Evolutionary conservation across 129 eudicot species (phyloP).

Genomic region (Lactuca saligna): DNA sequence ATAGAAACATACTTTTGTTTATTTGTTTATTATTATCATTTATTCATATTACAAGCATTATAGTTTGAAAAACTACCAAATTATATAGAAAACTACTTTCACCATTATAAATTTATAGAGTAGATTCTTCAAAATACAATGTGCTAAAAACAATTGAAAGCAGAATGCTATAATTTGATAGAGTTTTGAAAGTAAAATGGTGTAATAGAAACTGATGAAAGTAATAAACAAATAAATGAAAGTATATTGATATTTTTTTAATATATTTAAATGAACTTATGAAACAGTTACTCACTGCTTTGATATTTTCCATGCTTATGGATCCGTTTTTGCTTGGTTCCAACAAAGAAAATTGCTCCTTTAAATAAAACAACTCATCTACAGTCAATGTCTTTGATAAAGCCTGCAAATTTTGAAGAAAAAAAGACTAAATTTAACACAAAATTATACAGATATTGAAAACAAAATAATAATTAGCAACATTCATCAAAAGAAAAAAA

Average conservation of each 20-base stretch:
- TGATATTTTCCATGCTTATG: conserved; percentile 79
- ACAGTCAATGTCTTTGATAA: conserved; percentile 82
- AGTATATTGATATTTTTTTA: neutral
- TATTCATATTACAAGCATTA: neutral
- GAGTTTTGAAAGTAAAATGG: neutral
- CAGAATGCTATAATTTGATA: neutral
- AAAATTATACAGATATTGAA: neutral
- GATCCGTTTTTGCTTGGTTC: conserved; percentile 83
- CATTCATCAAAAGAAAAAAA: neutral
- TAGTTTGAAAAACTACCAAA: neutral
- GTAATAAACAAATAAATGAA: neutral
- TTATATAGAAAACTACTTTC: neutral
- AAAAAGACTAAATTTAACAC: conserved; percentile 8
- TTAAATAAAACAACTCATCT: conserved; percentile 70
- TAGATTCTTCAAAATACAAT: too few species aligned
- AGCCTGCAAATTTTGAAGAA: conserved; percentile 53
- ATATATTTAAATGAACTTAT: neutral
- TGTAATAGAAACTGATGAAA: too few species aligned
- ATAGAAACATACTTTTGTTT: neutral
- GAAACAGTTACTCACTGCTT: conserved; percentile 48
- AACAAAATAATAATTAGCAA: neutral
- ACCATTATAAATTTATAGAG: too few species aligned
- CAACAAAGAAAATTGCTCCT: conserved; percentile 72
- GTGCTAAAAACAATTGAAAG: too few species aligned
- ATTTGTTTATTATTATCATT: neutral